Evolutionary conservation across 2,329 filamentous ascomycete genomes (phyloP), one percentile per base, ranked within the genome.

Genomic region (Botrytis cinerea): DNA sequence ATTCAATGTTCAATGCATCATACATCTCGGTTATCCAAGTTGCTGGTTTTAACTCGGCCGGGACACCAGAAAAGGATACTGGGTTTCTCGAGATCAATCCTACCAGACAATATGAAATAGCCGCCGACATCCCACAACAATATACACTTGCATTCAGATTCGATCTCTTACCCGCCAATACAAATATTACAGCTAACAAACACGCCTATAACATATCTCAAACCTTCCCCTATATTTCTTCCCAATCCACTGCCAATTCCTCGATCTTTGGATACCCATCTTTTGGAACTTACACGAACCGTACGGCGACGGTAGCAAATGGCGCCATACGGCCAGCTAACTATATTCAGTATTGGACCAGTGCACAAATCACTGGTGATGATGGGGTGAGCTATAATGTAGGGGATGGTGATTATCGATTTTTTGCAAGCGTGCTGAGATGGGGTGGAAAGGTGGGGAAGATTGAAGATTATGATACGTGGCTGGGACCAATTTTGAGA

Each of bases 1-100:
- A 78, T 45, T 79, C 77, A 20, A 66, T 77, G 3, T 78, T 76
- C 28, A 77, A 79, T 40, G 59, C 75, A 43, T 43, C 46, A 40
- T 67, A 72, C 54, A 64, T 74, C 60, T 40, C 40, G 22, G 69
- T 74, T 1, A 45, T 51, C 8, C 45, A 72, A 38, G 69, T 71
- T 20, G 54, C 60, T 12, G 51, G 48, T 32, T 72, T 74, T 16
- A 35, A 45, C 22, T 28, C 61, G 4, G 48, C 28, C 22, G 61
- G 61, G 4, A 22, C 14, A 20, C 45, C 68, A 16, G 20, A 51
- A n/a, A 51, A 35, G 18, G 69, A 74, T 32, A 67, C 20, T 4
- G 70, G 62, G 4, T 68, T 74, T 32, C 57, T 72, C 22, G 57
- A 63, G 35, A 43, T 74, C 8, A 72, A 72, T 16, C 73, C 73